phyloP scores from a whole-genome alignment of 805 yeast genomes.

The Metschnikowia baotianmanensis region DNA sequence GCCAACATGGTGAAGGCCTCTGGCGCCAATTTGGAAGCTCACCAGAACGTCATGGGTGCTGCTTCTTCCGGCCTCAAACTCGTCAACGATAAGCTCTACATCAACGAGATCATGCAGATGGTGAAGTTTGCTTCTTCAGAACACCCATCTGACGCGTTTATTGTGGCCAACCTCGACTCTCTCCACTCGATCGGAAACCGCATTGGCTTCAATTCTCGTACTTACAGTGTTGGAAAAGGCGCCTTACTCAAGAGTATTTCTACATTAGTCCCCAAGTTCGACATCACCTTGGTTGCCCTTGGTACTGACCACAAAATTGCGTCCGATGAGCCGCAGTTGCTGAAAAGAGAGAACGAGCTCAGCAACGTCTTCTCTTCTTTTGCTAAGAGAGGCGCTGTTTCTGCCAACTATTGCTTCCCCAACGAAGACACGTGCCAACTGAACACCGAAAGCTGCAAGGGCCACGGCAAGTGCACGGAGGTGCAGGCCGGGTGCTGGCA shows the following conservation, averaged over 20 bases:
- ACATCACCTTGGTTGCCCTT: conserved; percentile 22
- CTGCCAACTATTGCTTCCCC: conserved; percentile 32
- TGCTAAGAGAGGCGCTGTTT: conserved; percentile 16
- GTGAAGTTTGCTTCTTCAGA: conserved; percentile 34
- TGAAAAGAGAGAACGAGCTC: conserved; percentile 19
- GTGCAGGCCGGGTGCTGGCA: conserved; percentile 42
- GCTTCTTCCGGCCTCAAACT: conserved; percentile 28
- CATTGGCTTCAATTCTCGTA: conserved; percentile 41
- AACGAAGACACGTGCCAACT: conserved; percentile 48
- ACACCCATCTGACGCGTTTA: conserved; percentile 21
- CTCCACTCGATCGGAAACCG: conserved; percentile 41
- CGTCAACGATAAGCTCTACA: conserved; percentile 47
- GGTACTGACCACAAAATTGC: conserved; percentile 17
- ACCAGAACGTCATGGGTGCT: conserved; percentile 13
- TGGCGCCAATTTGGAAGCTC: conserved; percentile 9
- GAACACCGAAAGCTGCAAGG: conserved; percentile 47
- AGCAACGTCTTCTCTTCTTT: conserved; percentile 16
- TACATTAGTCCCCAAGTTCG: conserved; percentile 18
- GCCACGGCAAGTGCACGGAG: conserved; percentile 53
- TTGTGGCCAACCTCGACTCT: conserved; percentile 43
- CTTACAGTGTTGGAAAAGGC: conserved; percentile 39
- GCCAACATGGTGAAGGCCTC: conserved; percentile 19
- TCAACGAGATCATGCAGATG: conserved; percentile 48
- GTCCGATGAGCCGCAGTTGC: conserved; percentile 12
- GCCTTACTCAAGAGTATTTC: conserved; percentile 25